phyloP scores from a whole-genome alignment of 129 eudicot genomes.

The Tagetes erecta region DNA sequence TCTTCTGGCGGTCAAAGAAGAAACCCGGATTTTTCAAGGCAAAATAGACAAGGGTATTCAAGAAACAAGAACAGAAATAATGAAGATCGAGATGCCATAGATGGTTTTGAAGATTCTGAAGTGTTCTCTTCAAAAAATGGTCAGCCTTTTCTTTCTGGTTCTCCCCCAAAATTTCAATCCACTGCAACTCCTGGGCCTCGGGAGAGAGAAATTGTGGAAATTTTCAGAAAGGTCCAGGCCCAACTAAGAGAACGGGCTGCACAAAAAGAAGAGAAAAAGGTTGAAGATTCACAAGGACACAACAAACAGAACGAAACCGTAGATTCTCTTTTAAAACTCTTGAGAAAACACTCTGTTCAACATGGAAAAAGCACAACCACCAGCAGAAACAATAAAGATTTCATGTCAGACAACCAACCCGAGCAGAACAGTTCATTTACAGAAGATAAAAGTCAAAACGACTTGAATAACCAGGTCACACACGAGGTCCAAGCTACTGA shows the following conservation, averaged over 20 bases:
- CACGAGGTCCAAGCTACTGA: slow-evolving; percentile 36
- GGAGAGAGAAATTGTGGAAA: slow-evolving; percentile 79
- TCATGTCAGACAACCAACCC: slow-evolving; percentile 40
- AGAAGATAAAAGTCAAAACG: slow-evolving; percentile 39
- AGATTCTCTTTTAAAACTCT: slow-evolving; percentile 71
- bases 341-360: slow-evolving; percentile 72
- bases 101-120: slow-evolving; percentile 64
- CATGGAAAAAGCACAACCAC: slow-evolving; percentile 55
- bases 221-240: slow-evolving; percentile 78
- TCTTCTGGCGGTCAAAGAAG: slow-evolving; percentile 71
- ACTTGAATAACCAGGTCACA: slow-evolving; percentile 30
- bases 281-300: slow-evolving; percentile 56
- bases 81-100: slow-evolving; percentile 61
- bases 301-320: slow-evolving; percentile 71
- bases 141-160: slow-evolving; percentile 42
- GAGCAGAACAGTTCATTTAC: slow-evolving; percentile 29
- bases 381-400: slow-evolving; percentile 43
- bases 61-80: slow-evolving; percentile 51
- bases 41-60: slow-evolving; percentile 45
- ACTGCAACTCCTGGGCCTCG: slow-evolving; percentile 72
- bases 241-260: slow-evolving; percentile 78
- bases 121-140: slow-evolving; percentile 66
- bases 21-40: slow-evolving; percentile 77
- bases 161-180: slow-evolving; percentile 47
- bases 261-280: slow-evolving; percentile 66